phyloP scores from a whole-genome alignment of 2,329 filamentous ascomycete genomes.

The Colletotrichum truncatum region DNA sequence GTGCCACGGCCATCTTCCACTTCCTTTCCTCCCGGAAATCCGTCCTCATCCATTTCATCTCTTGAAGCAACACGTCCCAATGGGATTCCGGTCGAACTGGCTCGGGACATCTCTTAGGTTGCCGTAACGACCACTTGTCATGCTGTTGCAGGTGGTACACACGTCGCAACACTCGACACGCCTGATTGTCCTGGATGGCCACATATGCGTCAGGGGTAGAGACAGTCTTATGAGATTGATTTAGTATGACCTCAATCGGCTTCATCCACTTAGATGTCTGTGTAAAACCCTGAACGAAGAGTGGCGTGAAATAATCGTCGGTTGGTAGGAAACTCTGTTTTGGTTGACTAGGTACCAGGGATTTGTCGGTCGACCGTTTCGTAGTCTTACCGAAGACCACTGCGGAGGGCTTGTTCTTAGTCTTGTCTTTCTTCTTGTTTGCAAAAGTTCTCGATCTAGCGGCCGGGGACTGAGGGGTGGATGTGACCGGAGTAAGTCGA shows the following conservation, averaged over 20 bases:
- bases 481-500: slow-evolving; percentile 51
- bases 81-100: slow-evolving; percentile 81
- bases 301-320: slow-evolving; percentile 72
- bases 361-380: slow-evolving; percentile 57
- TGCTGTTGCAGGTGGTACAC: slow-evolving; percentile 92
- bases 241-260: slow-evolving; percentile 75
- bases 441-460: slow-evolving; percentile 37
- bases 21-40: slow-evolving; percentile 95
- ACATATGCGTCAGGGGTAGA: slow-evolving; percentile 87
- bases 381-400: slow-evolving; percentile 81
- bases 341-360: slow-evolving; percentile 49
- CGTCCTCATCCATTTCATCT: slow-evolving; percentile 98
- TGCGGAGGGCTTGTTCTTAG: slow-evolving; percentile 74
- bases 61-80: slow-evolving; percentile 85
- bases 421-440: slow-evolving; percentile 61
- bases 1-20: slow-evolving; percentile 87
- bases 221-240: slow-evolving; percentile 88
- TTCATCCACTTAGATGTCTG: slow-evolving; percentile 68
- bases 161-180: slow-evolving; percentile 84
- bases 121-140: slow-evolving; percentile 91
- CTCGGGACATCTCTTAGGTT: slow-evolving; percentile 86
- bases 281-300: slow-evolving; percentile 68
- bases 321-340: slow-evolving; percentile 55
- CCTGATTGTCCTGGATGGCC: slow-evolving; percentile 85
- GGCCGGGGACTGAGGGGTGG: slow-evolving; percentile 53